Percentiles rank a stretch among this genome's conserved stretches.
Evolutionary conservation across 2,329 filamentous ascomycete species (phyloP).

Genomic region (Cordyceps farinosa): DNA sequence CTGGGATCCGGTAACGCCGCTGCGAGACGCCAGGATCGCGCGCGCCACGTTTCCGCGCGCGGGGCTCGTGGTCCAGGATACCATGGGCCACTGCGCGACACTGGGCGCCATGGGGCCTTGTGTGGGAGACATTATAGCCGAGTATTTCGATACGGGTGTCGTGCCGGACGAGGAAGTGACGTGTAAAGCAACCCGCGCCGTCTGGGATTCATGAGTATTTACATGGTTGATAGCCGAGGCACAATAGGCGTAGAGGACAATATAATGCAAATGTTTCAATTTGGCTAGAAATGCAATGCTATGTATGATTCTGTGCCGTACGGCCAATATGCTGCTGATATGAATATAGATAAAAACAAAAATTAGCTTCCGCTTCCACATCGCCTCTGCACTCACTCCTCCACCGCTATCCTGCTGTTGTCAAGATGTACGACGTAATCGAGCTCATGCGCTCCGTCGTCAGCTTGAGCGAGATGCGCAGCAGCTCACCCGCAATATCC

Average conservation of each 20-base stretch:
- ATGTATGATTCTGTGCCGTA: background rate
- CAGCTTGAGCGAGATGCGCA: constrained; percentile 85
- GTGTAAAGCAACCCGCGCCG: constrained; percentile 16
- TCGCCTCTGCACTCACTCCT: too few species aligned
- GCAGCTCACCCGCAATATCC: constrained; percentile 76
- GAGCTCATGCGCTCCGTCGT: constrained; percentile 87
- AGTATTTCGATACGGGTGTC: constrained; percentile 23
- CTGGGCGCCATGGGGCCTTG: constrained; percentile 16
- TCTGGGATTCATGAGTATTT: background rate
- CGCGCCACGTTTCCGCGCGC: constrained; percentile 21
- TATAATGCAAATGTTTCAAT: background rate
- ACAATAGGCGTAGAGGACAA: too few species aligned
- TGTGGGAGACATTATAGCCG: constrained; percentile 18
- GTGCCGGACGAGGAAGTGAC: constrained; percentile 20
- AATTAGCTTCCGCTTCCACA: background rate
- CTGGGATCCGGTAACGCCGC: constrained; percentile 45
- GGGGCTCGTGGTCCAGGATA: constrained; percentile 24
- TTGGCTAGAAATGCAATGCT: background rate
- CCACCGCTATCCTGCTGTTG: constrained; percentile 41
- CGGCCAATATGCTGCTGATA: background rate
- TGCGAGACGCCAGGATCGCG: constrained; percentile 33
- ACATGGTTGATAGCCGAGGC: too few species aligned
- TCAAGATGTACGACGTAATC: constrained; percentile 56
- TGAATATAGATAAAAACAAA: background rate
- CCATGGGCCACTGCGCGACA: constrained; percentile 23